A percentile compares a stretch with the other conserved stretches of the same genome.
These are phyloP conservation scores for Recurvomyces mirabilis DNA, from an alignment of 495 filamentous ascomycete genomes.

Conservation along the genomic window DNA sequence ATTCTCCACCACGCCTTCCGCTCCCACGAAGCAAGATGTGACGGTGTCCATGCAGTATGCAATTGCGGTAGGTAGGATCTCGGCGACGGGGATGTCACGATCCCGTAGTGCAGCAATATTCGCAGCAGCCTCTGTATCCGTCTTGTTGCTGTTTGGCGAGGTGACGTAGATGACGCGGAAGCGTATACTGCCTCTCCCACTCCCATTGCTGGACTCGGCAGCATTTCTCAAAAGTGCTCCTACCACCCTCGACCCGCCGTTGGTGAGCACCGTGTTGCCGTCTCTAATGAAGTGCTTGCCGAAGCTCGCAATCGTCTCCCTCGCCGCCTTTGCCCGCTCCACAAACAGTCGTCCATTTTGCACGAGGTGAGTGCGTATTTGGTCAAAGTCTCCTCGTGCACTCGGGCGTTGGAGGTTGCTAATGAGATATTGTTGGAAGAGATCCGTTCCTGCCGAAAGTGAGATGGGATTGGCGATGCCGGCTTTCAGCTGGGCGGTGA, in stretches of 20 bases:
- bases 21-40: constrained; percentile 74
- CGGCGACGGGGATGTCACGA: constrained; percentile 70
- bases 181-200: constrained; percentile 41
- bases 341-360: constrained; percentile 78
- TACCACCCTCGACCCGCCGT: constrained; percentile 76
- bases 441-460: constrained; percentile 82
- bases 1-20: constrained; percentile 90
- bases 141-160: constrained; percentile 26
- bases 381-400: constrained; percentile 60
- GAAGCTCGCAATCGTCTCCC: constrained; percentile 68
- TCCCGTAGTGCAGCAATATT: constrained; percentile 50
- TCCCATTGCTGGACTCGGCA: constrained; percentile 41
- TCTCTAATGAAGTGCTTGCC: constrained; percentile 68
- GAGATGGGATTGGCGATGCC: constrained; percentile 78
- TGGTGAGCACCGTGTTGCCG: constrained; percentile 69
- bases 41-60: constrained; percentile 77
- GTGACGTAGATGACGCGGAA: constrained; percentile 83
- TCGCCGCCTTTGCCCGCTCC: constrained; percentile 69
- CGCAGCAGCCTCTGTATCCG: constrained; percentile 24
- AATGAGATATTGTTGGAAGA: constrained; percentile 90
- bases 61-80: constrained; percentile 68
- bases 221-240: constrained; percentile 63
- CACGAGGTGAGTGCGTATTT: constrained; percentile 69
- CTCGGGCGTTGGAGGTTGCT: constrained; percentile 50
- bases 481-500: constrained; percentile 60